phyloP scores from a whole-genome alignment of 2,329 filamentous ascomycete genomes.

The Colletotrichum falcatum region DNA sequence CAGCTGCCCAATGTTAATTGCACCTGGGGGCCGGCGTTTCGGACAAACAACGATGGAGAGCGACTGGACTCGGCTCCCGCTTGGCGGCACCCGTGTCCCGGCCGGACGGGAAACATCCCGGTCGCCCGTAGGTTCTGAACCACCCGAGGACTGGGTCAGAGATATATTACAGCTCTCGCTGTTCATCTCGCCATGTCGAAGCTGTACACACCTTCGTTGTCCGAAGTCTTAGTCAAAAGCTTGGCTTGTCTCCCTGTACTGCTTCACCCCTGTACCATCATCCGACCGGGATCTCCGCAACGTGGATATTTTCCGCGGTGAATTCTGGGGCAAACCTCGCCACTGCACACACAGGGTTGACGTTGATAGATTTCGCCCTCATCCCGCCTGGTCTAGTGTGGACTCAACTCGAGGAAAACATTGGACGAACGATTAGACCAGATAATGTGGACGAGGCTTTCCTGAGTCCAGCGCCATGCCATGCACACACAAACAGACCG shows the following conservation, averaged over 20 bases:
- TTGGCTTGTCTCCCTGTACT: slow-evolving; percentile 13
- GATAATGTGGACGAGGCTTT: no score
- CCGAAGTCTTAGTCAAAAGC: not conserved
- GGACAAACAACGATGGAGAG: slow-evolving; percentile 30
- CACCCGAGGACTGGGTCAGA: not conserved
- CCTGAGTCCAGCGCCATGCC: not conserved
- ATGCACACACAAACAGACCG: no score
- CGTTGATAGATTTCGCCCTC: not conserved
- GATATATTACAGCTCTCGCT: not conserved
- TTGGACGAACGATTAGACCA: no score
- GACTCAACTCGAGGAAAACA: not conserved
- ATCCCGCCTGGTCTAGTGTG: not conserved
- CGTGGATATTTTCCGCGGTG: slow-evolving; percentile 4
- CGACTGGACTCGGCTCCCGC: not conserved
- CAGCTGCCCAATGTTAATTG: slow-evolving; percentile 25
- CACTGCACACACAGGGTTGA: not conserved
- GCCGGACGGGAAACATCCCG: slow-evolving; percentile 6
- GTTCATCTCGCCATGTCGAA: not conserved
- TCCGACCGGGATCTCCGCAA: slow-evolving; percentile 2
- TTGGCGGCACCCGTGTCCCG: slow-evolving; percentile 19
- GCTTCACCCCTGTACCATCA: not conserved
- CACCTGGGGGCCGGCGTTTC: slow-evolving; percentile 33
- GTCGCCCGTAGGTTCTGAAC: slow-evolving; percentile 20
- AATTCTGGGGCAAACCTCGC: slow-evolving; percentile 4
- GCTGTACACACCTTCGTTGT: not conserved